Base-by-base conservation (phyloP, 805 yeast genomes). In the Wickerhamomyces ciferrii region DNA sequence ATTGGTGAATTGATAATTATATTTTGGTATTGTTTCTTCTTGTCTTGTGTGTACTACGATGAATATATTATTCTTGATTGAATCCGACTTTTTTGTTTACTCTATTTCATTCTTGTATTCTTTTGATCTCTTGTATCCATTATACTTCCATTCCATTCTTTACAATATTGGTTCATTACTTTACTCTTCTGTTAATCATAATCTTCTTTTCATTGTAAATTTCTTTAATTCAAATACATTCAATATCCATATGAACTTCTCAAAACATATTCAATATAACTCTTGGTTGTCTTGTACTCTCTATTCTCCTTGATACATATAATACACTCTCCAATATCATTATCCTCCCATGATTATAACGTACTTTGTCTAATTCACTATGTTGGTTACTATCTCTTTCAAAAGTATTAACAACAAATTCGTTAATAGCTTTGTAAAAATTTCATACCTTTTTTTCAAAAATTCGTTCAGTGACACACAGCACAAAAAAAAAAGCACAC, bases 291-390 rank as follows among this genome's bases (percentile, higher is more conserved):
- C 35, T 31, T 41, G 31, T 27, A 24, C 21, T 24, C 41, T 24
- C 25, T 24, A 7, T 45, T 38, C 40, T 35, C n/a, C n/a, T n/a
- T n/a, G n/a, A n/a, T 32, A 15, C 23, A 35, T 10, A 32, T 32
- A 9, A n/a, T 4, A 18, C 38, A 19, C 38, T 18, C 18, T 18
- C 23, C 38, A 19, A 15, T 37, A 20, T 37, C 25, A 11, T 20
- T 37, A 21, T 20, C 5, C 39, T 9, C 17, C 39, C 24, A 20
- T 37, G 14, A 32, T 13, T 42, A 24, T 21, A 38, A 58, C 62
- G 55, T 58, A 58, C 62, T 51, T 58, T 58, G 58, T 55, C 56
- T 54, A 54, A 31, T 49, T 34, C 19, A 42, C 25, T 39, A 39
- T 43, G 38, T 43, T 23, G 32, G 20, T 27, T 27, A 27, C 15